Evolutionary conservation across 2,329 filamentous ascomycete species (phyloP).

Genomic region (Monilinia fructigena): DNA sequence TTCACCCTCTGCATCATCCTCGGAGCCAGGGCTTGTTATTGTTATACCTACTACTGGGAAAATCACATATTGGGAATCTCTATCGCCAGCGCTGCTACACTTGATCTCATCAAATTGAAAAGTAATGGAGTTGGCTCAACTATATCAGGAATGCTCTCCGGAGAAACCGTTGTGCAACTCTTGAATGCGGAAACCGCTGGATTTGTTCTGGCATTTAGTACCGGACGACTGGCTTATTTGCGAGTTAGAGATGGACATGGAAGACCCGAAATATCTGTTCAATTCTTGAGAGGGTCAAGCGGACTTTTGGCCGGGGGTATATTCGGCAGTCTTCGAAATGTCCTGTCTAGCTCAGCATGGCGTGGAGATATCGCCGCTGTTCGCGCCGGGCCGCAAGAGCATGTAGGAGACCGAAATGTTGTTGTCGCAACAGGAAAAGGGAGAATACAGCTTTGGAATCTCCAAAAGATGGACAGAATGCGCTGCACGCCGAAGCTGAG

Average conservation of each 20-base stretch:
- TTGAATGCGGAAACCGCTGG: conserved; percentile 81
- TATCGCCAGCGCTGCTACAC: conserved; percentile 80
- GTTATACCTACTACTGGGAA: conserved; percentile 81
- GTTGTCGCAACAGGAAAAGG: conserved; percentile 77
- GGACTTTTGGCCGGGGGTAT: conserved; percentile 61
- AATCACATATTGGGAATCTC: conserved; percentile 93
- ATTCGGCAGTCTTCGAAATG: conserved; percentile 77
- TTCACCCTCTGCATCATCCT: conserved; percentile 71
- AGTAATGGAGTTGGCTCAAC: conserved; percentile 74
- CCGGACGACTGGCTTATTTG: conserved; percentile 81
- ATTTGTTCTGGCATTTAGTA: conserved; percentile 81
- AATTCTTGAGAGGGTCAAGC: conserved; percentile 67
- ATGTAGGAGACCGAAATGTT: conserved; percentile 80
- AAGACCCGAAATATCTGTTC: conserved; percentile 73
- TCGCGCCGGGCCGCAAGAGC: conserved; percentile 66
- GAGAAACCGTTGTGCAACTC: conserved; percentile 75
- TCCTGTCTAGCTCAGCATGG: conserved; percentile 66
- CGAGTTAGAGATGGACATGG: conserved; percentile 84
- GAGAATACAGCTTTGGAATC: conserved; percentile 79
- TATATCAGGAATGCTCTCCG: conserved; percentile 71
- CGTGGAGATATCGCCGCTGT: conserved; percentile 80
- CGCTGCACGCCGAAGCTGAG: conserved; percentile 70
- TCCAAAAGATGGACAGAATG: conserved; percentile 82
- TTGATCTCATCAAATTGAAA: conserved; percentile 73
- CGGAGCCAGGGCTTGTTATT: conserved; percentile 81